Conservation (phyloP, 495 filamentous ascomycete genomes). For the Pyrenopolyporus hunteri region DNA sequence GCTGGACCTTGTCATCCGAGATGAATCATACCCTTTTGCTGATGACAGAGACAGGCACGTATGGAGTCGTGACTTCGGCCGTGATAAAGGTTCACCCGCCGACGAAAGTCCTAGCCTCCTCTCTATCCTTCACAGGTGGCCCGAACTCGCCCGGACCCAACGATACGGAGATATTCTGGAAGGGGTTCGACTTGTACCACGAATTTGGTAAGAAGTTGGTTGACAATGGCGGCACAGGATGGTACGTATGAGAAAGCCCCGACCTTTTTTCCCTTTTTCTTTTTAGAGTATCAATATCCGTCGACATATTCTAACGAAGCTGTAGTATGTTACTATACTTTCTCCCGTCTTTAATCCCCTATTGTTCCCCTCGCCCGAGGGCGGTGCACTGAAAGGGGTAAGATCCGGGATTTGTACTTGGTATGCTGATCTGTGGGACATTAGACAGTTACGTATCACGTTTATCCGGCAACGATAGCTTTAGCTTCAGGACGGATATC, state of each 20-base stretch:
- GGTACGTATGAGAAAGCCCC: slow-evolving; percentile 17
- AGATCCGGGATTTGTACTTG: neutral
- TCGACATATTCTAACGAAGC: slow-evolving; percentile 9
- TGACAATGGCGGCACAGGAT: slow-evolving; percentile 39
- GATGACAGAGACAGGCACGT: slow-evolving; percentile 46
- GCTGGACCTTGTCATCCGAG: neutral
- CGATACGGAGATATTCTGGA: slow-evolving; percentile 34
- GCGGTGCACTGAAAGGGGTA: neutral
- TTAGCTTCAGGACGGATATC: slow-evolving; percentile 37
- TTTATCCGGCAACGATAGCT: slow-evolving; percentile 26
- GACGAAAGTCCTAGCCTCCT: slow-evolving; percentile 35
- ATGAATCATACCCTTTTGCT: neutral
- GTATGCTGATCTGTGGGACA: neutral
- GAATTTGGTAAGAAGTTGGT: slow-evolving; percentile 38
- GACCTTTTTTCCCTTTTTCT: neutral
- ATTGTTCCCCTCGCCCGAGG: neutral
- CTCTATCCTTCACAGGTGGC: slow-evolving; percentile 43
- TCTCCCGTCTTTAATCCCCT: neutral
- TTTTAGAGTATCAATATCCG: neutral
- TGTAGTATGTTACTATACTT: slow-evolving; percentile 18
- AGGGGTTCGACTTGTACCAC: slow-evolving; percentile 37
- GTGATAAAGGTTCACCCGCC: slow-evolving; percentile 47
- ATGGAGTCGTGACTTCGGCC: slow-evolving; percentile 56
- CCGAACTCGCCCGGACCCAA: slow-evolving; percentile 42
- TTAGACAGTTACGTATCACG: slow-evolving; percentile 36